These are phyloP conservation scores for Eucalyptus urophylla DNA, from an alignment of 345 rosid genomes.

Conservation along the genomic window DNA sequence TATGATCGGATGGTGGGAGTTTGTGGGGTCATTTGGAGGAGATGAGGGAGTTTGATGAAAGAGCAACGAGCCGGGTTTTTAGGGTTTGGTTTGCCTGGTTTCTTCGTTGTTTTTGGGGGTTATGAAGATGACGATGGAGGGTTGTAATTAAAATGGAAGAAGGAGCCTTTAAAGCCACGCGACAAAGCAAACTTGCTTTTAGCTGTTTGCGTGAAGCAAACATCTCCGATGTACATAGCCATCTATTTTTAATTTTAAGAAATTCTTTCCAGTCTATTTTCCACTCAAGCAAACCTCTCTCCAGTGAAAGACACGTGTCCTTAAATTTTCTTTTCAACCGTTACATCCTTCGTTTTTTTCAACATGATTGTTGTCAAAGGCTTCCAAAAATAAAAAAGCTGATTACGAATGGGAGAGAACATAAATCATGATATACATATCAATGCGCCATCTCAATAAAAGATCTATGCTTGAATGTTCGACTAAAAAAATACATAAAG, in stretches of 20 bases:
- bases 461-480: neutral
- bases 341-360: neutral
- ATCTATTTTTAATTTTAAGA: neutral
- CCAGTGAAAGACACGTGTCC: neutral
- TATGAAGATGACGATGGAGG: neutral
- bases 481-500: neutral
- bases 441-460: neutral
- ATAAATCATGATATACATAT: neutral
- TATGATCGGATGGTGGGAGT: neutral
- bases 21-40: neutral
- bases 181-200: constrained; percentile 49
- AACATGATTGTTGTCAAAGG: neutral
- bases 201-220: constrained; percentile 99
- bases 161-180: constrained; percentile 89
- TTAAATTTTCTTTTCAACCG: neutral
- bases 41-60: neutral
- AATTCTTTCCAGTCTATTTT: neutral
- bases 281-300: neutral
- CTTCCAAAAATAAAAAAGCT: neutral
- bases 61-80: constrained; percentile 1
- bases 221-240: constrained; percentile 28
- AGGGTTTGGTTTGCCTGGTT: constrained; percentile 27
- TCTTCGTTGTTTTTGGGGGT: neutral
- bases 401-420: neutral
- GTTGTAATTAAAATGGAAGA: neutral